Percentiles rank a stretch among this genome's conserved stretches.
Evolutionary conservation across 169 alveolate species (phyloP).

Genomic region (Plasmodium berghei): DNA sequence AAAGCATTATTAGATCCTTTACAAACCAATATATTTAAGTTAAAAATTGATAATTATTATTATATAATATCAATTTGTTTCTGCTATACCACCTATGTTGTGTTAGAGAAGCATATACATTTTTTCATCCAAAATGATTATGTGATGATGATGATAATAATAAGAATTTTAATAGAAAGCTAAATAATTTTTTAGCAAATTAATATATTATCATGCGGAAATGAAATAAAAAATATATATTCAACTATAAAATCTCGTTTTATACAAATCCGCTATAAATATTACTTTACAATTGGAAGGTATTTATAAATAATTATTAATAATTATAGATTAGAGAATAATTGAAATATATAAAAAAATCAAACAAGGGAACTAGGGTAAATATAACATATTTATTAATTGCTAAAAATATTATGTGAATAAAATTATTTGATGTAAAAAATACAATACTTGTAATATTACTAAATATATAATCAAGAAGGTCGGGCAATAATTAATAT

Average conservation of each 20-base stretch:
- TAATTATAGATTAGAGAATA: no score
- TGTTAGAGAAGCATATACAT: background rate
- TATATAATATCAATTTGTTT: no score
- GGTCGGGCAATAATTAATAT: no score
- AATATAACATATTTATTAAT: background rate
- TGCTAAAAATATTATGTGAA: background rate
- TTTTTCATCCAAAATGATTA: background rate
- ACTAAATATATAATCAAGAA: no score
- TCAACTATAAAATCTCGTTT: no score
- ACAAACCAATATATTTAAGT: background rate
- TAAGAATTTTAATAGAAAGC: slow-evolving; percentile 6
- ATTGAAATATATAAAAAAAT: no score
- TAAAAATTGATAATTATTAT: background rate
- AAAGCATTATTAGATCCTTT: background rate
- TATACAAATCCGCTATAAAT: no score
- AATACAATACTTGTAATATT: background rate
- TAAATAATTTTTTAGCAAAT: slow-evolving; percentile 12
- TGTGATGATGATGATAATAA: slow-evolving; percentile 6
- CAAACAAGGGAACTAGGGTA: background rate
- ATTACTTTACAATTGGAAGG: no score
- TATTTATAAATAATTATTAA: no score
- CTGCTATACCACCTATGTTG: no score
- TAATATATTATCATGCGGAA: slow-evolving; percentile 2
- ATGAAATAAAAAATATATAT: no score
- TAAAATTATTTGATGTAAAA: background rate